Evolutionary conservation across 192 early-diverging fungal genomes (phyloP).

Genomic region (Entomortierella parvispora): DNA sequence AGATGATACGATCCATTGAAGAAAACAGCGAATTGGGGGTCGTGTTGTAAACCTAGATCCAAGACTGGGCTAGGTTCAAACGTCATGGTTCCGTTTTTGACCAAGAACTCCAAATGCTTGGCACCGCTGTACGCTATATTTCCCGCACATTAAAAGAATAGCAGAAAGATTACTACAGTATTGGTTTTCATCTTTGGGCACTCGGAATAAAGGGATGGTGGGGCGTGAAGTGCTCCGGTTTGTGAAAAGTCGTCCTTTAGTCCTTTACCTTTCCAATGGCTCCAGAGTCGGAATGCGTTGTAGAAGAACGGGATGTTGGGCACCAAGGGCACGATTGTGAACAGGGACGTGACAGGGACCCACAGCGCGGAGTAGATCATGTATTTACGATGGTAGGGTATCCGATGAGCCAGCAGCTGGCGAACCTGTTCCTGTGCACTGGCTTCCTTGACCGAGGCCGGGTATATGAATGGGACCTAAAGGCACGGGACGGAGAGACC

Average conservation of each 20-base stretch:
- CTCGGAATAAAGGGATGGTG: too few species aligned
- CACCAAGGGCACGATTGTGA: slow-evolving; percentile 76
- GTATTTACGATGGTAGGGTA: slow-evolving; percentile 77
- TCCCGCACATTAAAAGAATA: not conserved
- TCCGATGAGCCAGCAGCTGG: slow-evolving; percentile 54
- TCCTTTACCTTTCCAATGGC: slow-evolving; percentile 84
- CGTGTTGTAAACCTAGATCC: slow-evolving; percentile 29
- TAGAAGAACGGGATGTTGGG: slow-evolving; percentile 85
- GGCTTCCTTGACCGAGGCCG: slow-evolving; percentile 55
- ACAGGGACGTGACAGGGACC: slow-evolving; percentile 74
- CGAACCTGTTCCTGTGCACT: slow-evolving; percentile 59
- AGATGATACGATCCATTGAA: slow-evolving; percentile 37
- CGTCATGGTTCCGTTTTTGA: slow-evolving; percentile 25
- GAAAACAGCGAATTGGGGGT: slow-evolving; percentile 37
- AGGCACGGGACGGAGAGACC: too few species aligned
- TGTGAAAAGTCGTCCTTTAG: too few species aligned
- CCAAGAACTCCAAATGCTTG: slow-evolving; percentile 36
- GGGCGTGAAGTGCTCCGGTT: too few species aligned
- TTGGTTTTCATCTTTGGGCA: not conserved
- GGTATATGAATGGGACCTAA: slow-evolving; percentile 62
- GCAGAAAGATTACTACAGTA: not conserved
- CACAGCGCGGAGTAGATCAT: slow-evolving; percentile 73
- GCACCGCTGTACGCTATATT: slow-evolving; percentile 64
- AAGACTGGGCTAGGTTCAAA: slow-evolving; percentile 32
- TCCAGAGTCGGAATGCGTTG: slow-evolving; percentile 82